These are phyloP conservation scores for Lignosus rhinocerotis DNA, from an alignment of 1,284 basidiomycete species.

Conservation along the genomic window DNA sequence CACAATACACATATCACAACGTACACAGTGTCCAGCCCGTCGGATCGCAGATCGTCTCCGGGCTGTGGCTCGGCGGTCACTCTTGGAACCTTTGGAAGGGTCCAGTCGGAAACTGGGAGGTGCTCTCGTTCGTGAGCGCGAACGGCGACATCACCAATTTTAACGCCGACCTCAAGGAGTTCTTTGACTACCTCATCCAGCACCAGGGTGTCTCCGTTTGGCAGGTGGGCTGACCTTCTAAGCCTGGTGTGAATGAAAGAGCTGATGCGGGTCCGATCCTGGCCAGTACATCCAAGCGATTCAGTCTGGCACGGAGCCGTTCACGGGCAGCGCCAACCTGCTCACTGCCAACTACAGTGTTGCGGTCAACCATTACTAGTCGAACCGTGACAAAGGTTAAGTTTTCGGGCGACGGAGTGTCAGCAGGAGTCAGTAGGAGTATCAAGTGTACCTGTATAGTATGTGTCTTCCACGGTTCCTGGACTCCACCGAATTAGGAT, in stretches of 20 bases:
- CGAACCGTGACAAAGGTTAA: neutral
- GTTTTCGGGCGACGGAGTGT: too few relatives aligned
- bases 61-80: constrained; percentile 46
- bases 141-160: constrained; percentile 52
- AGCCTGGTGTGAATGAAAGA: too few relatives aligned
- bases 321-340: constrained; percentile 51
- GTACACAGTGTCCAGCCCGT: constrained; percentile 50
- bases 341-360: constrained; percentile 31
- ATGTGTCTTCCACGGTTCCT: too few relatives aligned
- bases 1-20: too few relatives aligned
- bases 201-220: constrained; percentile 29
- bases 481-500: too few relatives aligned
- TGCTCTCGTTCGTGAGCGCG: constrained; percentile 54
- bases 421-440: too few relatives aligned
- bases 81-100: constrained; percentile 60
- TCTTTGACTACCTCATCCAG: constrained; percentile 42
- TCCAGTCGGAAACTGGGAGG: constrained; percentile 56
- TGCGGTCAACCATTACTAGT: constrained; percentile 12
- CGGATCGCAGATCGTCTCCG: constrained; percentile 47
- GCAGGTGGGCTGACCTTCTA: constrained; percentile 21
- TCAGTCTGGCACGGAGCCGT: constrained; percentile 70
- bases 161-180: constrained; percentile 53
- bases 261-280: too few relatives aligned
- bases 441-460: too few relatives aligned
- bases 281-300: constrained; percentile 57